Evolutionary conservation across 371 early-diverging fungal genomes (phyloP).

Genomic region (Syncephalastrum sp.): DNA sequence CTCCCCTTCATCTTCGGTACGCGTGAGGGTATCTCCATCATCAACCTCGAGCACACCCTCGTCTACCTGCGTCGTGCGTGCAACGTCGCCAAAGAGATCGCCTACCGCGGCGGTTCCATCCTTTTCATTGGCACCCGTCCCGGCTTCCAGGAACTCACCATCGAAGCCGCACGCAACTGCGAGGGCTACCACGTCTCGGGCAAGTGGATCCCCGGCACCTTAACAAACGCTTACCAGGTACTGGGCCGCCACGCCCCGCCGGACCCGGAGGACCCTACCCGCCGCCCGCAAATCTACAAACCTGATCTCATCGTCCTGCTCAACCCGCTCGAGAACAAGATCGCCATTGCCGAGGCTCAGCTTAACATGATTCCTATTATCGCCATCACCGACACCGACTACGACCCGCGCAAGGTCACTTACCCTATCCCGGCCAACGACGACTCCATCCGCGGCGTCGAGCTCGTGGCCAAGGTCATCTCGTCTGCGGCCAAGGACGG

Average conservation of each 20-base stretch:
- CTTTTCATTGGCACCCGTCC: constrained; percentile 89
- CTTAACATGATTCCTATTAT: constrained; percentile 85
- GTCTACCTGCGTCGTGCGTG: constrained; percentile 85
- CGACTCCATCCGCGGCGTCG: constrained; percentile 80
- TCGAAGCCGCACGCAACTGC: constrained; percentile 79
- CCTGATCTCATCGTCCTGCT: constrained; percentile 91
- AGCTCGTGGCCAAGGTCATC: constrained; percentile 82
- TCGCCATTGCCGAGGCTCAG: constrained; percentile 83
- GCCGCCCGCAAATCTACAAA: constrained; percentile 59
- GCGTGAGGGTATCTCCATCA: constrained; percentile 90
- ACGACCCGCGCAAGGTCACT: constrained; percentile 83
- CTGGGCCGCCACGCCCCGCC: constrained; percentile 64
- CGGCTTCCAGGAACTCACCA: constrained; percentile 62
- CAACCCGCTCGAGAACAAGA: constrained; percentile 80
- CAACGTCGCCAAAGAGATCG: constrained; percentile 72
- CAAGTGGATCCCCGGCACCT: constrained; percentile 88
- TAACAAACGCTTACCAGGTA: constrained; percentile 85
- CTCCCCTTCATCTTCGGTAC: constrained; percentile 89
- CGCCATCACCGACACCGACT: constrained; percentile 91
- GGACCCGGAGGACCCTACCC: constrained; percentile 54
- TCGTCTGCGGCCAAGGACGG: constrained; percentile 80
- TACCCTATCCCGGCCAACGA: constrained; percentile 98
- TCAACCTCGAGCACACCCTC: constrained; percentile 93
- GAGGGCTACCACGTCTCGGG: constrained; percentile 80
- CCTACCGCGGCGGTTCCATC: constrained; percentile 80